Evolutionary conservation across 2,329 filamentous ascomycete species (phyloP).

Genomic region (Sporothrix dimorphospora): DNA sequence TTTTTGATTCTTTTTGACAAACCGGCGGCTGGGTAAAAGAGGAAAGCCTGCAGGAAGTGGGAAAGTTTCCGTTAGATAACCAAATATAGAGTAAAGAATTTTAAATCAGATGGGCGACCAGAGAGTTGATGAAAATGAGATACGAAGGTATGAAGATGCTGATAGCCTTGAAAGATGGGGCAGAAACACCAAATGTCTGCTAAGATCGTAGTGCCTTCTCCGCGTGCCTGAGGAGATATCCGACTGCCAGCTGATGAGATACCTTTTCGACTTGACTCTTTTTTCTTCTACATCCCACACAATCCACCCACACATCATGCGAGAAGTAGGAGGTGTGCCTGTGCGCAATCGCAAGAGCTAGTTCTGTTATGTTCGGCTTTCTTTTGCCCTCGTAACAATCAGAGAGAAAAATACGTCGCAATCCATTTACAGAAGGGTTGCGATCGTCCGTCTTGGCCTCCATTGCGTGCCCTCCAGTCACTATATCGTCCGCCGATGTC

Average conservation of each 20-base stretch:
- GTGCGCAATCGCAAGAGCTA: too few relatives aligned
- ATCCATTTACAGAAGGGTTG: background rate
- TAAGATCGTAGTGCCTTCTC: background rate
- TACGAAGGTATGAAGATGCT: background rate
- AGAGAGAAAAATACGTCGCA: background rate
- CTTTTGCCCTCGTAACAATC: background rate
- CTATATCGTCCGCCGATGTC: background rate
- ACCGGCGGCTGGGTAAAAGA: constrained; percentile 2
- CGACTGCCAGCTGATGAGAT: background rate
- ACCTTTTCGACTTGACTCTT: background rate
- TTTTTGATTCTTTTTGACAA: background rate
- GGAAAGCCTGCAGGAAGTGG: background rate
- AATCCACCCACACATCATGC: background rate
- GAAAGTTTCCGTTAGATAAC: background rate
- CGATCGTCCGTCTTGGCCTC: background rate
- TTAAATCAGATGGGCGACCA: background rate
- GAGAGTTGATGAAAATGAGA: background rate
- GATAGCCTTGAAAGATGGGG: background rate
- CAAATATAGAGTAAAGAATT: background rate
- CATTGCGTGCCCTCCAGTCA: background rate
- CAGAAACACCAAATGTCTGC: background rate
- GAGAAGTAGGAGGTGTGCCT: background rate
- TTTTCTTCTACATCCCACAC: background rate
- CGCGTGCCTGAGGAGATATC: background rate
- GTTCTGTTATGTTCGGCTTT: too few relatives aligned